Evolutionary conservation across 192 early-diverging fungal species (phyloP).

Genomic region (Gigaspora rosea): DNA sequence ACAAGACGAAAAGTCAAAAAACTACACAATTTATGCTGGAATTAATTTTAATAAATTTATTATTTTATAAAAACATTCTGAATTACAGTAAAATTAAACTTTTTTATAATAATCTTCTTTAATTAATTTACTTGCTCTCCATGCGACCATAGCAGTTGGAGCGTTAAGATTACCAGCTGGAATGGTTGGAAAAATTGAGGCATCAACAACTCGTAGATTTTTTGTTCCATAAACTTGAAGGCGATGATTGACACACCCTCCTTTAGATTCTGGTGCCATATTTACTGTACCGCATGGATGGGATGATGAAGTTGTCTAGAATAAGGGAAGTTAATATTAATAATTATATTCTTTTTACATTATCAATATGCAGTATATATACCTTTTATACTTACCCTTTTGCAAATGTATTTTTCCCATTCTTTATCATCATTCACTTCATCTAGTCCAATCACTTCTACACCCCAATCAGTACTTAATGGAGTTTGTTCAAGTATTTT

Average conservation of each 20-base stretch:
- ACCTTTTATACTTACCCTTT: neutral
- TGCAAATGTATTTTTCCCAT: neutral
- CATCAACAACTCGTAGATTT: constrained; percentile 12
- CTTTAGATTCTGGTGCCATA: neutral
- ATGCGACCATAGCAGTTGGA: neutral
- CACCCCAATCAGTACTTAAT: neutral
- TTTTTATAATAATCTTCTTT: constrained; percentile 1
- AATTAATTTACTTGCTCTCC: neutral
- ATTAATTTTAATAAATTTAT: too few relatives aligned
- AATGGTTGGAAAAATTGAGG: constrained; percentile 1
- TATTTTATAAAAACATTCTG: too few relatives aligned
- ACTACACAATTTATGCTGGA: too few relatives aligned
- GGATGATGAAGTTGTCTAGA: neutral
- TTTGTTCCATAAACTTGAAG: constrained; percentile 13
- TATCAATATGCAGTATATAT: too few relatives aligned
- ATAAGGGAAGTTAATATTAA: neutral
- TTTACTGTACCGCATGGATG: constrained; percentile 15
- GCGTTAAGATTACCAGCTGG: neutral
- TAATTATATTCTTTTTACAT: too few relatives aligned
- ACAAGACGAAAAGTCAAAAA: too few relatives aligned
- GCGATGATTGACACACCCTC: neutral
- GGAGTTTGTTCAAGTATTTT: neutral
- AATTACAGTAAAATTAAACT: neutral
- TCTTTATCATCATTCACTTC: neutral
- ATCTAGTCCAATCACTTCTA: neutral